Conservation (phyloP, 495 filamentous ascomycete species). For the Apiosordaria backusii region DNA sequence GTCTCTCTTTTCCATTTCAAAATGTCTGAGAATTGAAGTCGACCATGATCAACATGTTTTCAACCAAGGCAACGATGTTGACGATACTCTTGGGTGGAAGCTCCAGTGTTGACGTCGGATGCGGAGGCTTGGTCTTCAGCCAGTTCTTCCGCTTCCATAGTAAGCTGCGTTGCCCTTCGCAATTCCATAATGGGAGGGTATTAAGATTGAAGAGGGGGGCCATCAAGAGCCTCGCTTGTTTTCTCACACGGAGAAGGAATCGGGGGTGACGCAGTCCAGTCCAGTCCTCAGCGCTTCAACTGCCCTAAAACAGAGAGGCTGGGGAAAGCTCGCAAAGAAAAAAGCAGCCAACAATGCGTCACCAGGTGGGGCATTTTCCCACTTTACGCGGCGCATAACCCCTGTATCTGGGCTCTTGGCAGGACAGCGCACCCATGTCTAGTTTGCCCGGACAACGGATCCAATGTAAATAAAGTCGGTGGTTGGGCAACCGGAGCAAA, state of each 20-base stretch:
- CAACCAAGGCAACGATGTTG: neutral
- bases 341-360: slow-evolving; percentile 13
- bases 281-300: too few species aligned
- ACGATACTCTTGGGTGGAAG: too few species aligned
- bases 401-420: slow-evolving; percentile 14
- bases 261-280: neutral
- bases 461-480: slow-evolving; percentile 36
- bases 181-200: neutral
- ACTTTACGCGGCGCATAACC: slow-evolving; percentile 15
- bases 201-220: neutral
- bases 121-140: neutral
- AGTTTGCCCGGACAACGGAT: slow-evolving; percentile 29
- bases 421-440: slow-evolving; percentile 15
- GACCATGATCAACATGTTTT: neutral
- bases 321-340: neutral
- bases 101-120: neutral
- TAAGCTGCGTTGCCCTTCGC: neutral
- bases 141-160: neutral
- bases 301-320: neutral
- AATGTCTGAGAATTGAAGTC: neutral
- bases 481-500: slow-evolving; percentile 27
- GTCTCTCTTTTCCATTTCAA: neutral
- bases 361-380: slow-evolving; percentile 13
- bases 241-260: neutral
- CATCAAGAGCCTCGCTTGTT: too few species aligned